phyloP scores from a whole-genome alignment of 495 filamentous ascomycete genomes.

The Bacidia gigantensis region DNA sequence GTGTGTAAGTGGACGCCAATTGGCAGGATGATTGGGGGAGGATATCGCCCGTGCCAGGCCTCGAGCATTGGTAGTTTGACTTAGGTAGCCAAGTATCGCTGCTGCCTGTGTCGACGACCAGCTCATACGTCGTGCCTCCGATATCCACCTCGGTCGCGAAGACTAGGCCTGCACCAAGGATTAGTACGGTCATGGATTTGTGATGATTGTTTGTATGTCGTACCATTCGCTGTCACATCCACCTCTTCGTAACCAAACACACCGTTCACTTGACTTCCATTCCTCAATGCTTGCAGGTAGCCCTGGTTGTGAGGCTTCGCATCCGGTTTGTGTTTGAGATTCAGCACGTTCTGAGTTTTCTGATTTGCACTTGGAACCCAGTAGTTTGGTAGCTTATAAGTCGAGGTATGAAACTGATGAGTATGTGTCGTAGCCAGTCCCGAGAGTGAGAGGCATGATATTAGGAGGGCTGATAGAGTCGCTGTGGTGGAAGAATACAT shows the following conservation, averaged over 20 bases:
- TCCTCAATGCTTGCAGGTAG: constrained; percentile 11
- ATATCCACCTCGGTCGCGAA: constrained; percentile 24
- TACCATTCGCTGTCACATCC: constrained; percentile 6
- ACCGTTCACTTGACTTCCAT: constrained; percentile 11
- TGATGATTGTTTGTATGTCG: not conserved
- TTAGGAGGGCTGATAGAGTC: not conserved
- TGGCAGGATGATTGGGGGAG: constrained; percentile 27
- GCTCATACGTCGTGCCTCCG: constrained; percentile 30
- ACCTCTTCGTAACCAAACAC: constrained; percentile 7
- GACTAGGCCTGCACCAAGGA: constrained; percentile 5
- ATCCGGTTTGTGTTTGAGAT: not conserved
- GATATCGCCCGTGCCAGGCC: constrained; percentile 10
- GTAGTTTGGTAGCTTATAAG: not conserved
- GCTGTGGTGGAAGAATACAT: not conserved
- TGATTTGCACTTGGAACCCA: constrained; percentile 5
- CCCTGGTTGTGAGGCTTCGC: constrained; percentile 4
- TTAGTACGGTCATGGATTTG: not conserved
- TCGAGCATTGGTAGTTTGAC: constrained; percentile 34
- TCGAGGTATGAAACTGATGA: not conserved
- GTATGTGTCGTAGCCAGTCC: not conserved
- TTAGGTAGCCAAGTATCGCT: constrained; percentile 46
- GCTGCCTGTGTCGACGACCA: constrained; percentile 49
- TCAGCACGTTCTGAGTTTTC: constrained; percentile 6
- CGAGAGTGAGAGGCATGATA: not conserved
- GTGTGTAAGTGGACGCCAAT: constrained; percentile 34